Evolutionary conservation across 495 filamentous ascomycete genomes (phyloP).

Genomic region (Penicillium roqueforti): DNA sequence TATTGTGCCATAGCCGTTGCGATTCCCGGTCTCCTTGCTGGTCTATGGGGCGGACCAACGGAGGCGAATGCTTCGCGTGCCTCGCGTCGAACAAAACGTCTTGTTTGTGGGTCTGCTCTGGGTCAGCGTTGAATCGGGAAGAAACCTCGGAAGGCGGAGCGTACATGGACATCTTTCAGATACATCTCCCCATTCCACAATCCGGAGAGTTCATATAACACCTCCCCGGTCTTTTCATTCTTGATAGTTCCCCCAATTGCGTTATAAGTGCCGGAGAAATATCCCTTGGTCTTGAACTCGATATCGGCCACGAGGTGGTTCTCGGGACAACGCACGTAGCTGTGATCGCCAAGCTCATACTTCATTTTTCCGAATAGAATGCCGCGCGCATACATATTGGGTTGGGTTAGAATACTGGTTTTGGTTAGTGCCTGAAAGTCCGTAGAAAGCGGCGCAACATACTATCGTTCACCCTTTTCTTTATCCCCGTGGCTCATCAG

Average conservation of each 20-base stretch:
- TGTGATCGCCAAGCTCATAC: constrained; percentile 97
- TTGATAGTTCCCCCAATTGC: constrained; percentile 91
- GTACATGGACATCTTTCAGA: constrained; percentile 75
- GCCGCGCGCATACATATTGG: constrained; percentile 98
- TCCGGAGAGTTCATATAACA: constrained; percentile 84
- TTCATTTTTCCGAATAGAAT: constrained; percentile 99
- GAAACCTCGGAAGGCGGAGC: constrained; percentile 14
- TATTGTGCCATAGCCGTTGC: constrained; percentile 77
- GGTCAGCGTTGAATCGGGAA: constrained; percentile 6
- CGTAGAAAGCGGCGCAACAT: constrained; percentile 31
- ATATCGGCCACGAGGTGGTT: constrained; percentile 82
- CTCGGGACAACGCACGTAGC: constrained; percentile 89
- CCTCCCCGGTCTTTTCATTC: constrained; percentile 79
- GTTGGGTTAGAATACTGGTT: constrained; percentile 79
- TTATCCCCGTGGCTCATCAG: constrained; percentile 71
- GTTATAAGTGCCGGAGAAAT: constrained; percentile 94
- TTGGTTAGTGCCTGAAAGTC: constrained; percentile 14
- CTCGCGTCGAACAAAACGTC: constrained; percentile 86
- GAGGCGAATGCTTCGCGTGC: constrained; percentile 68
- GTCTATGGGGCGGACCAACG: constrained; percentile 67
- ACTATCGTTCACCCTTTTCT: constrained; percentile 79
- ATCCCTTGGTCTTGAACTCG: constrained; percentile 98
- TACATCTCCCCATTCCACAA: constrained; percentile 94
- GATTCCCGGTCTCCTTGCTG: constrained; percentile 93
- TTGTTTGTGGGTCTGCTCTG: constrained; percentile 71